Base-by-base conservation (phyloP, 352 stramenopile genomes). In the Plasmopara muralis region DNA sequence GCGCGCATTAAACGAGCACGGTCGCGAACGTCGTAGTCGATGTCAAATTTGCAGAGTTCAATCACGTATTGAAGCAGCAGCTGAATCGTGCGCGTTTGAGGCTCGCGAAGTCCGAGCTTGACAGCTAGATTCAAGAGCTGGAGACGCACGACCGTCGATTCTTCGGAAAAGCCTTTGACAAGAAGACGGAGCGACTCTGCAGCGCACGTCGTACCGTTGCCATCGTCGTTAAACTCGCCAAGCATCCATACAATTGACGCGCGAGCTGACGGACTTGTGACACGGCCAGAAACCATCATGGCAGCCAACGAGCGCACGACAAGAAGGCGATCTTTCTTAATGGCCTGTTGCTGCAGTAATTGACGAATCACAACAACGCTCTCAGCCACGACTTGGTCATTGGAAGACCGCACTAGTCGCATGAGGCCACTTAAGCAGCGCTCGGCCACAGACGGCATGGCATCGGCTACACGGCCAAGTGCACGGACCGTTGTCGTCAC, bases 291-390 rank as follows among this genome's bases (percentile, higher is more conserved):
- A 7, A 88, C 74, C 66, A 91, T 83, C 80, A 86, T 90, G 7
- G 75, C 82, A 2, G 74, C 83, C 16, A 88, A 70, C 18, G 77
- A 92, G 8, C 82, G 72, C 13, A 96, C 83, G 0, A 94, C 77
- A 20, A 70, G 75, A 29, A 83, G 77, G 31, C 60, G 78, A 58
- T 87, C 95, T 60, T 85, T 79, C 40, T 94, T 78, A 7, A 94
- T 77, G 1, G 70, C 56, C 18, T 71, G 62, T 52, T 97, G 89
- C 67, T 98, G 85, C 37, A 99, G 66, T 16, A 99, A 83, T 48
- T 95, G 86, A 28, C 96, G 89, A 52, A 98, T 97, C 29, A 97
- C 93, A n/a, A 97, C 74, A 9, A 98, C 88, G 39, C 89, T 96
- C 60, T 98, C 88, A 12, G 93, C 93, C 6, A 98, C 89, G 13